Base-by-base conservation (phyloP, 441 rosid species). In the Cnidoscolus chayamansa region DNA sequence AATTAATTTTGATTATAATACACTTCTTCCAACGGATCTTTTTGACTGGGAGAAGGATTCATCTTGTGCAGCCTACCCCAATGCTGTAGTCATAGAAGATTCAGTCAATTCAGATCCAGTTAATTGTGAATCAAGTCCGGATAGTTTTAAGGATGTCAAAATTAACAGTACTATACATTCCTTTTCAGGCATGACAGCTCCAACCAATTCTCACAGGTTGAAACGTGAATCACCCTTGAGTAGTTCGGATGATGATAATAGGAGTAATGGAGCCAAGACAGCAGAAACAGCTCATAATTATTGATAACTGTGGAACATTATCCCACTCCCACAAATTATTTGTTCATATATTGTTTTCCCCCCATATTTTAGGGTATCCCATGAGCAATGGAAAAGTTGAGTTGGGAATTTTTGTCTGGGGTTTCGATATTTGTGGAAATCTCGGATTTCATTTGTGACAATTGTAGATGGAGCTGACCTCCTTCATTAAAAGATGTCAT, bases 361-460 rank as follows among this genome's bases (percentile, higher is more conserved):
- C 65, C 31, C 4, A 2, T 2, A 35, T 40, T 40, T 40, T 6
- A 3, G 13, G 70, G 8, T 54, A 74, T 76, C 76, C 81, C 81
- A 62, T 72, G 76, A 63, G 74, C 73, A 63, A 68, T 77, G 67
- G 74, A 65, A 67, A 55, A 47, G 59, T 58, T 45, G 77, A 59
- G 64, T 71, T 69, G 76, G 79, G 78, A 58, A 63, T 5, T 70
- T 58, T 68, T n/a, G 7, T 75, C 84, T 72, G 85, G 78, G 91
- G 79, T 83, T 84, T 86, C 77, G 57, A 58, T 85, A 86, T 87
- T 89, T 86, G 78, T 64, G 58, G 79, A 82, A 84, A 82, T 84
- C 88, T 84, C 86, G 65, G 90, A 69, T 72, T 48, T 50, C 57
- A 72, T 65, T 72, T 65, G 73, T 79, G 72, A 69, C 79, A 65